Conservation (phyloP, 192 early-diverging fungal genomes). For the Coemansia sp. region DNA sequence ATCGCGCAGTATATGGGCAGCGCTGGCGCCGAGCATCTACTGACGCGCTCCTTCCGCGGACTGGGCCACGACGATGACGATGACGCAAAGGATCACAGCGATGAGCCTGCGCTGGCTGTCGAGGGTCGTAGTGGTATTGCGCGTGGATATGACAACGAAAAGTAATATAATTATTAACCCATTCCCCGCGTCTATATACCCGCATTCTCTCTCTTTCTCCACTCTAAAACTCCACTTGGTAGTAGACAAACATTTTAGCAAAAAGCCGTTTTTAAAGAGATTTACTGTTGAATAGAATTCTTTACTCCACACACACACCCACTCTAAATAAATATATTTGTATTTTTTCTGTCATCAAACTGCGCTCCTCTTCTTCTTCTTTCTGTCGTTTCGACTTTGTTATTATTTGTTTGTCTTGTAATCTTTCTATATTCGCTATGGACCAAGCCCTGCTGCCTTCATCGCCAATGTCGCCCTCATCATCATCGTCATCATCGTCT, state of each 20-base stretch:
- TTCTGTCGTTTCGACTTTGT: background rate
- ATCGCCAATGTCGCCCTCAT: background rate
- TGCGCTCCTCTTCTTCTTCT: background rate
- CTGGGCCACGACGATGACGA: constrained; percentile 64
- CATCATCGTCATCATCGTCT: background rate
- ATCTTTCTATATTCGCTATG: background rate
- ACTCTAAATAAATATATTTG: background rate
- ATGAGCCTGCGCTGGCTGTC: constrained; percentile 30
- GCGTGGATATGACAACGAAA: constrained; percentile 64
- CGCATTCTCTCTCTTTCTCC: background rate
- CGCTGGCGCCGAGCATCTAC: constrained; percentile 65
- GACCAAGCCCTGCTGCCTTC: background rate
- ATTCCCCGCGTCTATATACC: background rate
- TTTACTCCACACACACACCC: background rate
- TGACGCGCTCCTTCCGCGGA: constrained; percentile 77
- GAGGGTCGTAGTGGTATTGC: constrained; percentile 92
- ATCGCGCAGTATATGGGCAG: constrained; percentile 49
- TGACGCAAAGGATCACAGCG: background rate
- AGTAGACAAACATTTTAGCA: constrained; percentile 9
- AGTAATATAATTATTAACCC: constrained; percentile 13
- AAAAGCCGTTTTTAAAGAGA: no score
- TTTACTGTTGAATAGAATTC: constrained; percentile 9
- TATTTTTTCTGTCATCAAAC: background rate
- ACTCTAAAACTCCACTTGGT: background rate
- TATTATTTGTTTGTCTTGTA: constrained; percentile 1